Evolutionary conservation across 2,329 filamentous ascomycete genomes (phyloP), one percentile per base, ranked within the genome.

Genomic region (Ophiostoma pallidulum): DNA sequence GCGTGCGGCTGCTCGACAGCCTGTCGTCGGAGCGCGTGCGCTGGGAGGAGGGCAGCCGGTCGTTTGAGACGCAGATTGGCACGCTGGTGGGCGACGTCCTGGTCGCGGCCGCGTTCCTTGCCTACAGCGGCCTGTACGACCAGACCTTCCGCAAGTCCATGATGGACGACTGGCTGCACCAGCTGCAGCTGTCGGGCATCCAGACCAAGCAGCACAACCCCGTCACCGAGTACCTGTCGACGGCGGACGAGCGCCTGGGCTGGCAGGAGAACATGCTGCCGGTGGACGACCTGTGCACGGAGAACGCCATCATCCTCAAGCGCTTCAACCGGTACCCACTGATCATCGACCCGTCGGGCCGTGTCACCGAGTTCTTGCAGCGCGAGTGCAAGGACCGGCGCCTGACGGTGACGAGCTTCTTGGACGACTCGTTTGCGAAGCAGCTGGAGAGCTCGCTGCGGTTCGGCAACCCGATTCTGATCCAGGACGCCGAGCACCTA

Each of bases 261-360:
- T 98, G 92, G 92, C 94, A 98, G 69, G 84, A 90, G 58, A 87
- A 98, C 62, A 84, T 84, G 14, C 71, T 98, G 42, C 92, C 94
- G 2, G 91, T 96, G 4, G 92, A 98, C 62, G 92, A 98, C 61
- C 77, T 98, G 35, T 98, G 92, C 74, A 98, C 92, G 0, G 92
- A 98, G 66, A 98, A 98, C 60, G 92, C 94, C 38, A 96, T 98
- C 60, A 84, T 98, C 56, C 78, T 98, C 52, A 89, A 97, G 72
- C 83, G 92, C 50, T 98, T 96, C 80, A 98, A 98, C 70, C 80
- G 92, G 54, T 98, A 98, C 64, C 92, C 94, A 38, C 78, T 98
- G 51, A 97, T 98, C 65, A 95, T 98, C 63, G 92, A 98, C 65
- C 94, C 94, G 1, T 97, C 92, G 13, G 92, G 92, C 36, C 80